A percentile compares a stretch with the other conserved stretches of the same genome.
Conservation (phyloP, 1,139 yeast species). For the Suhomyces kunorum region DNA sequence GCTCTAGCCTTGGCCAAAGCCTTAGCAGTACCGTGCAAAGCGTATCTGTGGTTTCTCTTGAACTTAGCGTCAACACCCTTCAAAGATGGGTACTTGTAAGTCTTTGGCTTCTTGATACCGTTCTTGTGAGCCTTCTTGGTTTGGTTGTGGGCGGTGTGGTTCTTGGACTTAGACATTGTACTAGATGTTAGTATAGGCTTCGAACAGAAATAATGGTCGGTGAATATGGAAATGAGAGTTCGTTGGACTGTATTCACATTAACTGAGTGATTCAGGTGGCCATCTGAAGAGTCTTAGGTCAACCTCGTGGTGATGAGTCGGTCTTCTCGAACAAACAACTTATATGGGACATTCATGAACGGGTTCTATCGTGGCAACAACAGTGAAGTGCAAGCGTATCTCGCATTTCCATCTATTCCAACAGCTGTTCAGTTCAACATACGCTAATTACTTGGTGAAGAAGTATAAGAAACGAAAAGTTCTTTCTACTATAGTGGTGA, state of each 20-base stretch:
- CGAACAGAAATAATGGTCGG: not conserved
- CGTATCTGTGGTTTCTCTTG: conserved; percentile 99
- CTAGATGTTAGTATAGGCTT: conserved; percentile 34
- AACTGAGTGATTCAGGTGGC: too few relatives aligned
- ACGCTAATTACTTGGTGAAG: conserved; percentile 18
- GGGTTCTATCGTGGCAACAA: too few relatives aligned
- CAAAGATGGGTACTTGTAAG: conserved; percentile 96
- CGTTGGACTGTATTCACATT: too few relatives aligned
- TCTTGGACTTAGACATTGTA: conserved; percentile 96
- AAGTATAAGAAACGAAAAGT: conserved; percentile 10
- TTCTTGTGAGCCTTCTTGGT: conserved; percentile 99
- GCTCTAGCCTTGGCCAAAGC: conserved; percentile 82
- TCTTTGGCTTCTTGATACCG: conserved; percentile 99
- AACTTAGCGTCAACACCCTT: conserved; percentile 99
- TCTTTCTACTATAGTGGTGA: conserved; percentile 8
- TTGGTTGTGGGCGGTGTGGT: conserved; percentile 99
- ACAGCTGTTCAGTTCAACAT: conserved; percentile 13
- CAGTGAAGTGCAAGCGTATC: not conserved
- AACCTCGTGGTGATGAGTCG: too few relatives aligned
- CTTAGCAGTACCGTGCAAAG: conserved; percentile 96
- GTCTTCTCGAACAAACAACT: not conserved
- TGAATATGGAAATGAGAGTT: not conserved
- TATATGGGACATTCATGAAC: too few relatives aligned
- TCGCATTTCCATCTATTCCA: not conserved
- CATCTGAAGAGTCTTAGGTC: too few relatives aligned